Conservation (phyloP, 2,329 filamentous ascomycete genomes). For the Cercospora berteroae region DNA sequence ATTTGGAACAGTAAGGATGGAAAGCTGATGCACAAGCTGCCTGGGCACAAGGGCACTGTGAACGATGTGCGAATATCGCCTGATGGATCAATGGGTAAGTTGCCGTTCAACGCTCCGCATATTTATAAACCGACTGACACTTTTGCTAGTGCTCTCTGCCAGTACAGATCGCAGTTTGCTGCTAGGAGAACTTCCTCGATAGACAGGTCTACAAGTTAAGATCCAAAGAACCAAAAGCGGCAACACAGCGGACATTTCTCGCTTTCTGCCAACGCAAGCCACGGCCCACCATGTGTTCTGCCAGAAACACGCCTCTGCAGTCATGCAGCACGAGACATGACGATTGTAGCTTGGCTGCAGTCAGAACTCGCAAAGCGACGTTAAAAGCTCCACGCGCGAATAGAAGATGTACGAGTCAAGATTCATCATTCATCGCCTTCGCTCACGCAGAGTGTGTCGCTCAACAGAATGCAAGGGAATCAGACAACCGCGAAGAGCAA, state of each 20-base stretch:
- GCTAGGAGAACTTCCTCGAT: constrained; percentile 35
- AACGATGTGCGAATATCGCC: constrained; percentile 93
- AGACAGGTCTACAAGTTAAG: neutral
- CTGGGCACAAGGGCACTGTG: constrained; percentile 90
- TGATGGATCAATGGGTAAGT: constrained; percentile 83
- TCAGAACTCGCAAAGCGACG: no score
- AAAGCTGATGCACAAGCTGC: constrained; percentile 90
- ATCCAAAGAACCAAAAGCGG: neutral
- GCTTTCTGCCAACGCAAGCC: neutral
- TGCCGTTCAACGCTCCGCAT: neutral
- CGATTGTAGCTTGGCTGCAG: neutral
- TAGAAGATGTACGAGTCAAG: no score
- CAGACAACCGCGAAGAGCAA: no score
- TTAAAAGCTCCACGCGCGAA: no score
- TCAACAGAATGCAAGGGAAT: no score
- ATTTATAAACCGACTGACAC: neutral
- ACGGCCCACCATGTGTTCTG: neutral
- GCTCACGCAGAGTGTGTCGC: no score
- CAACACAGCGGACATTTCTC: neutral
- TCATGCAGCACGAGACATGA: neutral
- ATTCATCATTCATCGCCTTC: no score
- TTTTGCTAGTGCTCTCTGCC: constrained; percentile 30
- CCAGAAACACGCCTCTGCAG: neutral
- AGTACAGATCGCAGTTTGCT: constrained; percentile 39
- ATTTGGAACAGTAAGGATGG: constrained; percentile 88